Evolutionary conservation across 2,329 filamentous ascomycete genomes (phyloP).

Genomic region (Hypoxylon sp.): DNA sequence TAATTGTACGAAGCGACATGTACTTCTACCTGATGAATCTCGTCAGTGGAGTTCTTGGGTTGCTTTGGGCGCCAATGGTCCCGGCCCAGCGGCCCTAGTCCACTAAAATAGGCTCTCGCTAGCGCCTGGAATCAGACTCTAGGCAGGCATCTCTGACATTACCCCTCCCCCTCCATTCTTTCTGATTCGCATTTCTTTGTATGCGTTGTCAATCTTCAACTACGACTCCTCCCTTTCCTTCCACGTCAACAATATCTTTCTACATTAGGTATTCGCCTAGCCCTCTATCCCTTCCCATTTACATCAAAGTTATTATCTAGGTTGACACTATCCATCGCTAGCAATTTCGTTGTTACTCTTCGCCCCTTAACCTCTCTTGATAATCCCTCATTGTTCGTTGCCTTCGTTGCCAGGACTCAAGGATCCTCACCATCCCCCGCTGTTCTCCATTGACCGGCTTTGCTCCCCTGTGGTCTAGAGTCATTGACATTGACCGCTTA

Average conservation of each 20-base stretch:
- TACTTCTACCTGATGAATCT: too few relatives aligned
- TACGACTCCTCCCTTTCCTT: conserved; percentile 1
- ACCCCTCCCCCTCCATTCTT: conserved; percentile 25
- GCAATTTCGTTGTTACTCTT: not conserved
- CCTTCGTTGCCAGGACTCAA: conserved; percentile 6
- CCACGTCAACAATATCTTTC: not conserved
- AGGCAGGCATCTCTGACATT: conserved; percentile 5
- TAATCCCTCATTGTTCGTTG: conserved; percentile 16
- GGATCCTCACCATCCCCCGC: conserved; percentile 19
- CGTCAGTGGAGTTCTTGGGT: conserved; percentile 12
- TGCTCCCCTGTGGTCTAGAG: conserved; percentile 31
- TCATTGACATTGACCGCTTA: conserved; percentile 33
- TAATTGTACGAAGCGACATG: too few relatives aligned
- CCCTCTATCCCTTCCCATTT: too few relatives aligned
- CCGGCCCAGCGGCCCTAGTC: conserved; percentile 11
- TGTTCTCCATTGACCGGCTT: conserved; percentile 27
- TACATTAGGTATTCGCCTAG: too few relatives aligned
- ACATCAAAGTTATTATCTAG: too few relatives aligned
- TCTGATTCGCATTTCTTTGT: conserved; percentile 17
- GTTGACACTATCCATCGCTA: too few relatives aligned
- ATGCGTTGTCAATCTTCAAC: conserved; percentile 11
- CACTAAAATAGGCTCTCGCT: conserved; percentile 15
- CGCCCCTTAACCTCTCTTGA: not conserved
- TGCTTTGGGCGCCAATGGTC: conserved; percentile 33
- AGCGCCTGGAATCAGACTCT: too few relatives aligned